Conservation (phyloP, 345 rosid species). For the Rhodomyrtus tomentosa region DNA sequence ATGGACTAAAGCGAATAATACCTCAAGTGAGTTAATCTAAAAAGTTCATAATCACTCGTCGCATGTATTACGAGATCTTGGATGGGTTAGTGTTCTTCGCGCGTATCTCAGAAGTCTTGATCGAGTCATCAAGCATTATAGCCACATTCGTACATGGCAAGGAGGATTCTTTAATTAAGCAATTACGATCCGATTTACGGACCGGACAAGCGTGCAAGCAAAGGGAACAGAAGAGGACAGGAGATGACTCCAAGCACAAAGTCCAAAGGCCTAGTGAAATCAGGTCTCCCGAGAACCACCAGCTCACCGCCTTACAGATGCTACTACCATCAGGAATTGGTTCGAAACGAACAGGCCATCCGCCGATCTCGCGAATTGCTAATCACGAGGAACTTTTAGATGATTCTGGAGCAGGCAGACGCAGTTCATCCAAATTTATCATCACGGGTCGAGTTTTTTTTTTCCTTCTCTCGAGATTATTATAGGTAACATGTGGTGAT, state of each 20-base stretch:
- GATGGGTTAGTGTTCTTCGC: background rate
- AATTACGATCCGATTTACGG: background rate
- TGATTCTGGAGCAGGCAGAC: background rate
- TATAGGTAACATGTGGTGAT: fast-evolving
- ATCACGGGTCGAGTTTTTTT: background rate
- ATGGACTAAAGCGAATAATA: too few relatives aligned
- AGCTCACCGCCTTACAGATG: background rate
- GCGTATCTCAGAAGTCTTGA: background rate
- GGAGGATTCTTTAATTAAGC: background rate
- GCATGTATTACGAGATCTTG: background rate
- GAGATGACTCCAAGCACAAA: background rate
- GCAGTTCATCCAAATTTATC: background rate
- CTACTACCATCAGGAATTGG: fast-evolving
- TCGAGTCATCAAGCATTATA: background rate
- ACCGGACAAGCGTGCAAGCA: too few relatives aligned
- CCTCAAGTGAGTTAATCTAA: too few relatives aligned
- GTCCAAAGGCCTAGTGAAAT: too few relatives aligned
- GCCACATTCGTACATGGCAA: background rate
- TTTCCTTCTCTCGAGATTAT: background rate
- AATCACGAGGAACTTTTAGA: background rate
- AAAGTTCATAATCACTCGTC: too few relatives aligned
- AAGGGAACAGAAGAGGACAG: background rate
- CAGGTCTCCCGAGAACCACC: background rate
- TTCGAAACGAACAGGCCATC: background rate
- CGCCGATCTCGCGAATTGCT: background rate